Percentiles rank a stretch among this genome's conserved stretches.
Conservation (phyloP, 257 asterid species). For the Perilla frutescens region DNA sequence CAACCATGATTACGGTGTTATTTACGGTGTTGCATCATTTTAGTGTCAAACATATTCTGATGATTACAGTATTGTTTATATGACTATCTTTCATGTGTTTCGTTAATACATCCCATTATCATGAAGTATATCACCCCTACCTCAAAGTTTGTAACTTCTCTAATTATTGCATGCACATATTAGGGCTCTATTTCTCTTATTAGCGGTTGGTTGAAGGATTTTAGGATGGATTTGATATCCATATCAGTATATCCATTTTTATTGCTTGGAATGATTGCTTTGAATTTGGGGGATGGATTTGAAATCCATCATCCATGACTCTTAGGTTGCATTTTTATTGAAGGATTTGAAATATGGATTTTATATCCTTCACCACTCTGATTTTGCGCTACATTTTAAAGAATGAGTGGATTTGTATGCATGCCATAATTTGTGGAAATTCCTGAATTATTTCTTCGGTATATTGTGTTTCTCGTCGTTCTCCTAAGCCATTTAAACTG, state of each 20-base stretch:
- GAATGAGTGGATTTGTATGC: not conserved
- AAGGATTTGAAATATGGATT: not conserved
- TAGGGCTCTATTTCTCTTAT: too few relatives aligned
- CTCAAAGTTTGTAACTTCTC: too few relatives aligned
- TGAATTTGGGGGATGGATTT: not conserved
- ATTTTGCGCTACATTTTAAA: not conserved
- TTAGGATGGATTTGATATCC: too few relatives aligned
- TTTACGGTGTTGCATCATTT: conserved; percentile 72
- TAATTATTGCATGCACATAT: conserved; percentile 4
- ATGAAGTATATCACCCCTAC: too few relatives aligned
- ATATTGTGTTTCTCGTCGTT: not conserved
- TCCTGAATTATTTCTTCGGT: too few relatives aligned
- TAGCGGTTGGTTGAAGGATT: too few relatives aligned
- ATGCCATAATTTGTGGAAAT: too few relatives aligned
- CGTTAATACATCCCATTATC: too few relatives aligned
- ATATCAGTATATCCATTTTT: too few relatives aligned
- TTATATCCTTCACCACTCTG: not conserved
- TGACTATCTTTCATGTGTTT: not conserved
- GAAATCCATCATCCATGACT: not conserved
- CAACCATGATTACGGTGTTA: conserved; percentile 55
- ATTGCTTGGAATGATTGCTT: too few relatives aligned
- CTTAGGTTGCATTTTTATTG: not conserved
- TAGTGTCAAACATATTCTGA: not conserved
- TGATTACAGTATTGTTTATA: not conserved
- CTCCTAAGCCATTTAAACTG: not conserved